Conservation (phyloP, 352 stramenopile genomes). For the Globisporangium yorkense region DNA sequence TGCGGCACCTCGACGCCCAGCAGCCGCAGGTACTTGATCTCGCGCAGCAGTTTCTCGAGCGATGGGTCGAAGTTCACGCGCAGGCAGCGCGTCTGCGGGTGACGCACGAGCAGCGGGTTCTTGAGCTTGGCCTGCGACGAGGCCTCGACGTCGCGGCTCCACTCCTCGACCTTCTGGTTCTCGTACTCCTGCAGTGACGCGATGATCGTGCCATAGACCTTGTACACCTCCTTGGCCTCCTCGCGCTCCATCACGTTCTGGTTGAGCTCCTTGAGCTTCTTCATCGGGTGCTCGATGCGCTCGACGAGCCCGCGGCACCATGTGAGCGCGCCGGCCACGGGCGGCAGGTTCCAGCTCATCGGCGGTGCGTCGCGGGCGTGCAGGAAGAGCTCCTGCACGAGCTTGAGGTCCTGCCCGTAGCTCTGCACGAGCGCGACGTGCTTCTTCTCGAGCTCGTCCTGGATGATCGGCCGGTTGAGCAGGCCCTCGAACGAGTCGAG, state of each 20-base stretch:
- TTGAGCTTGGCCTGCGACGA: slow-evolving; percentile 95
- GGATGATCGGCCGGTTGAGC: slow-evolving; percentile 93
- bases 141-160: slow-evolving; percentile 93
- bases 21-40: slow-evolving; percentile 97
- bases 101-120: slow-evolving; percentile 89
- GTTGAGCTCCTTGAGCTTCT: slow-evolving; percentile 95
- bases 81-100: slow-evolving; percentile 88
- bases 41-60: slow-evolving; percentile 94
- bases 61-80: slow-evolving; percentile 97
- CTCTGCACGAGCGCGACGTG: slow-evolving; percentile 95
- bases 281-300: slow-evolving; percentile 96
- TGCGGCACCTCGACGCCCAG: slow-evolving; percentile 93
- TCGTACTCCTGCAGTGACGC: slow-evolving; percentile 96
- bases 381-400: slow-evolving; percentile 97
- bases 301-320: slow-evolving; percentile 96
- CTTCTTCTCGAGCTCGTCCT: slow-evolving; percentile 97
- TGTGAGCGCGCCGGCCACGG: slow-evolving; percentile 92
- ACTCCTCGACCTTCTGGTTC: slow-evolving; percentile 96
- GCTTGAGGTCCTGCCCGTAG: slow-evolving; percentile 95
- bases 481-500: slow-evolving; percentile 96
- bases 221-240: slow-evolving; percentile 98
- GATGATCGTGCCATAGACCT: slow-evolving; percentile 95
- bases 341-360: slow-evolving; percentile 94
- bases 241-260: slow-evolving; percentile 96
- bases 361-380: slow-evolving; percentile 90